Evolutionary conservation across 1,139 yeast genomes (phyloP), one percentile per base, ranked within the genome.

Genomic region (Candida tropicalis): DNA sequence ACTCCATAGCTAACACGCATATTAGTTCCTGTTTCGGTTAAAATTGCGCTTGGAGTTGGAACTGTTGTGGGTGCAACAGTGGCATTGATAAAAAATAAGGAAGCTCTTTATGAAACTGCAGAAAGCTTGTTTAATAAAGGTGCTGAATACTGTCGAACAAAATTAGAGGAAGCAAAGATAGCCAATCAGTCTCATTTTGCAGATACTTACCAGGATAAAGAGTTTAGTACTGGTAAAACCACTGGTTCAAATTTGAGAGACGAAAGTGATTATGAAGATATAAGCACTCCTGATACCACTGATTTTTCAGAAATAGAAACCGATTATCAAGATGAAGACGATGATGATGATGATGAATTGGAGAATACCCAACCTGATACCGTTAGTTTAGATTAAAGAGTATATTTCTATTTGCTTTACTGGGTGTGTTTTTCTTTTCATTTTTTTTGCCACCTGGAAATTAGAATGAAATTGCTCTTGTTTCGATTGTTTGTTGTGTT

Each of bases 51-150:
- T 13, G 61, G 71, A 6, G 55, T 65, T 1, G 78, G 77, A 4
- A 70, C 74, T 5, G 41, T 69, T 1, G 53, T 65, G 1, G 77
- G 77, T 1, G 75, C 75, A 13, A 54, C 73, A 2, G 53, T 68
- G 16, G 77, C 77, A 7, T 39, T 68, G 3, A 41, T 66, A 12
- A 60, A 60, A 39, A 70, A 73, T 42, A 55, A 54, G 45, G 76
- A 71, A 40, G 56, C 51, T 29, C 43, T 72, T 4, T 53, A 66
- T 31, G 71, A 66, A 46, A 50, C 60, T 5, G 65, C 73, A 1
- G 76, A 68, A 38, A 45, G 53, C 7, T 33, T 60, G 16, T 59
- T 71, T 29, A 68, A 66, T 44, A 58, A 51, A 27, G 75, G 74
- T 6, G 74, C 75, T 13, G 61, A 65, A 29, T 62, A 50, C 44